phyloP scores from a whole-genome alignment of 2,329 filamentous ascomycete genomes.

The Penicillium sumatraense region DNA sequence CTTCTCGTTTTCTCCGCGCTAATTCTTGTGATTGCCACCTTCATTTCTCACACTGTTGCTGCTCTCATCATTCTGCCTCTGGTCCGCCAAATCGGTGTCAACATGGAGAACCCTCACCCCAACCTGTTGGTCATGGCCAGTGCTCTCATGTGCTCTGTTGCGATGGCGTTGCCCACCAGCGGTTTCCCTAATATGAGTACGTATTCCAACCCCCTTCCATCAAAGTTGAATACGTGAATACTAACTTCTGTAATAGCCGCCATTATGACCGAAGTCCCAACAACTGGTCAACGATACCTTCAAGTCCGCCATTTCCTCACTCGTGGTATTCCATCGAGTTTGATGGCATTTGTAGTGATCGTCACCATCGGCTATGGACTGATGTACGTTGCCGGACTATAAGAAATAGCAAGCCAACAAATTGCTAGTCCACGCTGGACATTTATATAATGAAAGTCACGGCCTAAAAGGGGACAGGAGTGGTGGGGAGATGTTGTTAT shows the following conservation, averaged over 20 bases:
- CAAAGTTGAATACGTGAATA: conserved; percentile 16
- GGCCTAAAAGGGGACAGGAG: background rate
- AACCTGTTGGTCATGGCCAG: conserved; percentile 95
- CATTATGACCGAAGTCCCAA: conserved; percentile 97
- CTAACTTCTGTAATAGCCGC: conserved; percentile 64
- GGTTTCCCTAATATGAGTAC: conserved; percentile 99
- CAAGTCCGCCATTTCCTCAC: conserved; percentile 93
- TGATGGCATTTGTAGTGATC: conserved; percentile 80
- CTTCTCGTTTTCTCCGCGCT: conserved; percentile 82
- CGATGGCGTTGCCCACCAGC: conserved; percentile 93
- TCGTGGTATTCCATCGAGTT: conserved; percentile 83
- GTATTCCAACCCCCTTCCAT: conserved; percentile 45
- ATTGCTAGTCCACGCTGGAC: background rate
- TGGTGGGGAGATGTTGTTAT: background rate
- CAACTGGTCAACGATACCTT: conserved; percentile 88
- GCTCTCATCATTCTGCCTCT: conserved; percentile 93
- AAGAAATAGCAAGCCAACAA: background rate
- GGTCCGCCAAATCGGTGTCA: conserved; percentile 80
- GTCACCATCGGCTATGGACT: conserved; percentile 88
- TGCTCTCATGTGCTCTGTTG: conserved; percentile 96
- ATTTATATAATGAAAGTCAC: background rate
- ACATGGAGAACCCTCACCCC: conserved; percentile 87
- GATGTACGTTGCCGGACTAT: conserved; percentile 77
- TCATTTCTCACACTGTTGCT: conserved; percentile 96
- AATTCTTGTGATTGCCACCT: conserved; percentile 92